A percentile compares a stretch with the other conserved stretches of the same genome.
Conservation (phyloP, 129 eudicot genomes). For the Solidago caesia region DNA sequence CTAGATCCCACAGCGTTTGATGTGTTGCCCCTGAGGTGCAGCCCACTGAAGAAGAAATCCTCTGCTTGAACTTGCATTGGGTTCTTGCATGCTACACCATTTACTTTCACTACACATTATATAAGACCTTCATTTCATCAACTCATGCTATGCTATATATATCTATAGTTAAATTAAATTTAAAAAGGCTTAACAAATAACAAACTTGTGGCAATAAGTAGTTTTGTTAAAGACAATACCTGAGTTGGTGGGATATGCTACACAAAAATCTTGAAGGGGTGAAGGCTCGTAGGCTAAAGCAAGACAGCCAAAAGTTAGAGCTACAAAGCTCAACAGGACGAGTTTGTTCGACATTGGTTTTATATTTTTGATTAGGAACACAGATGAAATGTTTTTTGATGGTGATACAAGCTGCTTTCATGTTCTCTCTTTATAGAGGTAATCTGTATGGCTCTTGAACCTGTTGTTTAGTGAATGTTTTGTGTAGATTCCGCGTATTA, state of each 20-base stretch:
- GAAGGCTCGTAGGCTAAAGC: conserved; percentile 36
- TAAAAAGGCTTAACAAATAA: neutral
- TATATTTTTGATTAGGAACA: neutral
- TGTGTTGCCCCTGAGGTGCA: too few relatives aligned
- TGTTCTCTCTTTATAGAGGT: conserved; percentile 9
- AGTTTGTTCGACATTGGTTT: conserved; percentile 22
- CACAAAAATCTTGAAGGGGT: conserved; percentile 50
- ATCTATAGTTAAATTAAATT: neutral
- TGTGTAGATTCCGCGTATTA: neutral
- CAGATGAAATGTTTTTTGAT: conserved; percentile 20
- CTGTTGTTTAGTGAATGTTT: conserved; percentile 11
- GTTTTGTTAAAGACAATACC: conserved; percentile 21
- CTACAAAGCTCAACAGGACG: conserved; percentile 9
- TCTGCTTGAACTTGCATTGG: conserved; percentile 35
- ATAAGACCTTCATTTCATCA: neutral
- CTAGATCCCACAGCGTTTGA: too few relatives aligned
- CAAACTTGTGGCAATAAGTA: neutral
- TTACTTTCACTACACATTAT: conserved; percentile 33
- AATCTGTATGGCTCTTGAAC: conserved; percentile 21
- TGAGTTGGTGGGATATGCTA: conserved; percentile 35
- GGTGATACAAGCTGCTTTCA: conserved; percentile 17
- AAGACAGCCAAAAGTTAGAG: conserved; percentile 24
- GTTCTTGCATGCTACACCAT: conserved; percentile 44
- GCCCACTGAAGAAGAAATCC: too few relatives aligned
- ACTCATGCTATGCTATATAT: neutral